These are phyloP conservation scores for Dryadomyces sulphureus DNA, from an alignment of 2,329 filamentous ascomycete species.

Conservation along the genomic window DNA sequence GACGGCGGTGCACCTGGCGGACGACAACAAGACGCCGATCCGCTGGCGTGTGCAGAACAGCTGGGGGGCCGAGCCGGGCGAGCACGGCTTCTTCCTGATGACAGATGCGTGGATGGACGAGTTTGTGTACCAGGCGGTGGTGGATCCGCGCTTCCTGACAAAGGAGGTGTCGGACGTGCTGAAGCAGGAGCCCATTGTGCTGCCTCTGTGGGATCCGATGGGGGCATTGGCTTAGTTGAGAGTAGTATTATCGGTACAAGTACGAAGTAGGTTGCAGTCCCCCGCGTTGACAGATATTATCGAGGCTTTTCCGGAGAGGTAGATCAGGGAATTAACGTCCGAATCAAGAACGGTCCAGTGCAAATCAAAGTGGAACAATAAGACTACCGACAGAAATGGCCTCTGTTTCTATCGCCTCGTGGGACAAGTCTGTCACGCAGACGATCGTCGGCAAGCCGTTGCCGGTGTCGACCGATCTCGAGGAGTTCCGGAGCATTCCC, in stretches of 20 bases:
- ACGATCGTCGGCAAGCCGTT: conserved; percentile 1
- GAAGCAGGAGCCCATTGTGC: conserved; percentile 51
- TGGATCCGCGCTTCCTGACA: conserved; percentile 54
- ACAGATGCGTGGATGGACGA: conserved; percentile 65
- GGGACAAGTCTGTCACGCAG: not conserved
- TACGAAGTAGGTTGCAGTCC: not conserved
- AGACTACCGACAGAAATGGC: not conserved
- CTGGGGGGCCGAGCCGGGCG: conserved; percentile 57
- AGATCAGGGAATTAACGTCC: too few species aligned
- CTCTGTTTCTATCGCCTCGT: not conserved
- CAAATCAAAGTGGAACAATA: too few species aligned
- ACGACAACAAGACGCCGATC: conserved; percentile 37
- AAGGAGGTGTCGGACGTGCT: conserved; percentile 56
- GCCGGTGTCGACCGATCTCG: conserved; percentile 1
- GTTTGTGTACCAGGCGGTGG: conserved; percentile 76
- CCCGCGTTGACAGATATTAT: too few species aligned
- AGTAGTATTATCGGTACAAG: not conserved
- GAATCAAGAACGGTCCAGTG: too few species aligned
- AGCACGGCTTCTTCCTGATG: conserved; percentile 83
- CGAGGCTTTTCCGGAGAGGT: too few species aligned
- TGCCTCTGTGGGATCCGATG: conserved; percentile 73
- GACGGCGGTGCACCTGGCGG: conserved; percentile 67
- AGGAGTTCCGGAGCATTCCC: conserved; percentile 6
- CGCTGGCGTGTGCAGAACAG: conserved; percentile 82
- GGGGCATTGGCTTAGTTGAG: conserved; percentile 45